phyloP scores from a whole-genome alignment of 176 grass and related monocot species.

The Olyra latifolia region DNA sequence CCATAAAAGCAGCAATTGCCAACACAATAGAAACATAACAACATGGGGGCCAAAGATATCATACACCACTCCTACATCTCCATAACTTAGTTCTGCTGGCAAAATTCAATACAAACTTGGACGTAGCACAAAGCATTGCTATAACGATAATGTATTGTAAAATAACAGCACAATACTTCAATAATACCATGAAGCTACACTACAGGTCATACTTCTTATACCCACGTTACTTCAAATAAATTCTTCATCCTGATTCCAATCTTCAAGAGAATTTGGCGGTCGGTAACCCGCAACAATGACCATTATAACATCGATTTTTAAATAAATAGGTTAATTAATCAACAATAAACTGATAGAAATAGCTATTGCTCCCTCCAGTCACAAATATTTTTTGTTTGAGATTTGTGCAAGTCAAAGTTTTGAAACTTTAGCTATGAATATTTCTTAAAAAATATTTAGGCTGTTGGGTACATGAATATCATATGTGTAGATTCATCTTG shows the following conservation, averaged over 20 bases:
- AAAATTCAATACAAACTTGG: slow-evolving; percentile 8
- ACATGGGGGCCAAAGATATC: not conserved
- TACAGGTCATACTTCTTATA: not conserved
- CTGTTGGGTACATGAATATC: too few relatives aligned
- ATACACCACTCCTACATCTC: not conserved
- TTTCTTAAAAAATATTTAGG: too few relatives aligned
- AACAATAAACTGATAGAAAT: not conserved
- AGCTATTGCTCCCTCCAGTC: not conserved
- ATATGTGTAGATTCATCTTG: too few relatives aligned
- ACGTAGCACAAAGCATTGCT: not conserved
- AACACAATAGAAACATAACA: not conserved
- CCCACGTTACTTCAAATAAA: not conserved
- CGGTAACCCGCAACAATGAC: not conserved
- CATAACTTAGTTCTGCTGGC: not conserved
- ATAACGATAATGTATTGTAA: not conserved
- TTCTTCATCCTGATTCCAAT: not conserved
- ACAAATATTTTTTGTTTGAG: too few relatives aligned
- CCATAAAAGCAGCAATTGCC: not conserved
- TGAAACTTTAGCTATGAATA: too few relatives aligned
- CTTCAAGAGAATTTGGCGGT: not conserved
- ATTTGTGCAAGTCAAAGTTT: too few relatives aligned
- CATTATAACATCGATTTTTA: not conserved
- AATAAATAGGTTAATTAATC: not conserved
- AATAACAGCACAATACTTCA: not conserved
- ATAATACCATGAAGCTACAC: not conserved